phyloP scores from a whole-genome alignment of 352 stramenopile species.

The Saprolegnia diclina region DNA sequence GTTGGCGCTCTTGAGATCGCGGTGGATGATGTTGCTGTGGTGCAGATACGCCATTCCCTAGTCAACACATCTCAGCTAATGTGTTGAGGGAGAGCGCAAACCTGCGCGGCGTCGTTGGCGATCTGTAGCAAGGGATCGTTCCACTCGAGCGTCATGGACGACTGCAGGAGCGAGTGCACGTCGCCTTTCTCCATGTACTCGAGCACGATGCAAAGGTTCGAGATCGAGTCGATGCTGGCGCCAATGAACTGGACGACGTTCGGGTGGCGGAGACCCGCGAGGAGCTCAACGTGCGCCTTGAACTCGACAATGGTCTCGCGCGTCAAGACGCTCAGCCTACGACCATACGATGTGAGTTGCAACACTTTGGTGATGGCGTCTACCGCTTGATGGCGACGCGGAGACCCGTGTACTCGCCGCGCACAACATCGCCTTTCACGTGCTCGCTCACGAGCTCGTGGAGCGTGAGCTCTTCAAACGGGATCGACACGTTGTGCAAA shows the following conservation, averaged over 20 bases:
- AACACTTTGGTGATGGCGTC: constrained; percentile 9
- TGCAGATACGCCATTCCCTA: constrained; percentile 66
- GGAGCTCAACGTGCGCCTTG: constrained; percentile 68
- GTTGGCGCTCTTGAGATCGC: constrained; percentile 80
- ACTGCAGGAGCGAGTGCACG: constrained; percentile 54
- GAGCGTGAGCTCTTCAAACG: constrained; percentile 64
- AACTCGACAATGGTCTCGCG: constrained; percentile 61
- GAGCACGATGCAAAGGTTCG: constrained; percentile 73
- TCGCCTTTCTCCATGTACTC: constrained; percentile 77
- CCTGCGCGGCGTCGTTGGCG: constrained; percentile 66
- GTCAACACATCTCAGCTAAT: too few relatives aligned
- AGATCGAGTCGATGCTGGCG: constrained; percentile 74
- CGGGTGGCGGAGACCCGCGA: constrained; percentile 70
- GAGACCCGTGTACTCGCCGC: constrained; percentile 71
- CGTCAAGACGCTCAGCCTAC: constrained; percentile 44
- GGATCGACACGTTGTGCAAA: constrained; percentile 39
- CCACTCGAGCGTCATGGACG: constrained; percentile 62
- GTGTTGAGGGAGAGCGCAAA: too few relatives aligned
- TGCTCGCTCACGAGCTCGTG: constrained; percentile 72
- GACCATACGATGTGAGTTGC: background rate
- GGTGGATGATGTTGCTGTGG: constrained; percentile 78
- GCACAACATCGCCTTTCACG: constrained; percentile 52
- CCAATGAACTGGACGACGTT: constrained; percentile 86
- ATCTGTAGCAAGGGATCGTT: constrained; percentile 81
- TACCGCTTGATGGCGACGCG: constrained; percentile 74